Evolutionary conservation across 208 protist genomes (phyloP), one percentile per base, ranked within the genome.

Genomic region (Wallacemonas rigidus): DNA sequence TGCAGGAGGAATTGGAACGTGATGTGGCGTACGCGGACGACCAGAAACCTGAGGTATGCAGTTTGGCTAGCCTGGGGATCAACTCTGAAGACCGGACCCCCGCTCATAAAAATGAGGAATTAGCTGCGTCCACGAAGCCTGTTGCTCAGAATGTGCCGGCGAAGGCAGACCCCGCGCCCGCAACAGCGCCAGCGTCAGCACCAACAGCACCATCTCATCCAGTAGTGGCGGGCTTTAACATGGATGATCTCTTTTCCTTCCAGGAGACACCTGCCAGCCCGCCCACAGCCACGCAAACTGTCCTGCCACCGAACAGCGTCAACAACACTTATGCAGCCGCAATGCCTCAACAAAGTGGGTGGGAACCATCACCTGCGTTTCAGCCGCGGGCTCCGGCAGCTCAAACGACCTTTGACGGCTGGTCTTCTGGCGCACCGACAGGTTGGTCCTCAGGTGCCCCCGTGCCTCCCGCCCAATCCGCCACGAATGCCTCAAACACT

Each of bases 41-140:
- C 43, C 65, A 67, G 17, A 61, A 11, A 4, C 77, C 83, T n/a
- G 71, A 79, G 50, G 58, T 81, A 1, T 83, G 78, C 64, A 80
- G 79, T 14, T 57, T 91, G 62, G 82, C 83, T 54, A 88, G 80
- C 50, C 78, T 91, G 12, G 85, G 84, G 39, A 91, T 94, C 53
- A 50, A 45, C 7, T 76, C 71, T 2, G 63, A 44, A 9, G 6
- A 17, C 36, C 7, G 53, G 9, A 71, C 40, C 9, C 50, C 50
- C 6, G 61, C 41, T 38, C 58, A 15, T 60, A 74, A 53, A 26
- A 55, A 67, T 43, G 41, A 51, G 40, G 50, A 60, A 3, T 36
- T 54, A 0, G 40, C 54, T 3, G 35, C 48, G n/a, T 56, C 43
- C 3, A 3, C 55, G 38, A 8, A 15, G 15, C 12, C 55, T 40